A percentile compares a stretch with the other conserved stretches of the same genome.
Evolutionary conservation across 192 early-diverging fungal genomes (phyloP).

Genomic region (Coemansia reversa): DNA sequence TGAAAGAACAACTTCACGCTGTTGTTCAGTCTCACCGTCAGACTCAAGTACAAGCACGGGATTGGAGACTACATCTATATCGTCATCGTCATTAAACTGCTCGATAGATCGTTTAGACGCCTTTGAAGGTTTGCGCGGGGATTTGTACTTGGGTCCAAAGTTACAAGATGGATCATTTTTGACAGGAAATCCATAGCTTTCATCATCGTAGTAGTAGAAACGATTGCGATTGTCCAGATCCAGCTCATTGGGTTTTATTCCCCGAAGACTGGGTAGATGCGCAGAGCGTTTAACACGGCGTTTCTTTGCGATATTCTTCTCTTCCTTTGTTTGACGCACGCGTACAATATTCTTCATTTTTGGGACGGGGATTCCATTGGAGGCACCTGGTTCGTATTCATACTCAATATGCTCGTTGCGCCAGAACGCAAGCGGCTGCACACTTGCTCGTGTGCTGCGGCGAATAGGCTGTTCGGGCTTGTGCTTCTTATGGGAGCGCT

Average conservation of each 20-base stretch:
- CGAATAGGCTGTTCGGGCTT: conserved; percentile 19
- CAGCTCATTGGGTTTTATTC: conserved; percentile 26
- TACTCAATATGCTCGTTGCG: conserved; percentile 56
- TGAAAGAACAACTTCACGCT: conserved; percentile 26
- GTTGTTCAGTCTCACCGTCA: conserved; percentile 16
- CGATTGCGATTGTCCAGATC: conserved; percentile 24
- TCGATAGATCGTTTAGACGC: conserved; percentile 6
- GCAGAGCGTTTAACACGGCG: conserved; percentile 13
- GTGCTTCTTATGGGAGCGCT: not conserved
- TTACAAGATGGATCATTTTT: conserved; percentile 9
- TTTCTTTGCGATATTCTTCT: conserved; percentile 37
- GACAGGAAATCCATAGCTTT: conserved; percentile 42
- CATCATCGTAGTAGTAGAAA: conserved; percentile 52
- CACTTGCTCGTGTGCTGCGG: conserved; percentile 38
- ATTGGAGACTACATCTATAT: conserved; percentile 23
- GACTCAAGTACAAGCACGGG: conserved; percentile 9
- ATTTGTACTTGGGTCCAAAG: conserved; percentile 25
- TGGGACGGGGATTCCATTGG: conserved; percentile 20
- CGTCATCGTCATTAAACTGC: conserved; percentile 37
- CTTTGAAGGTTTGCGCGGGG: conserved; percentile 1
- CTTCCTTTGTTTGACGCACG: conserved; percentile 48
- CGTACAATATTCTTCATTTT: conserved; percentile 46
- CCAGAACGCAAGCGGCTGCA: conserved; percentile 48
- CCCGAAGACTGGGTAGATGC: conserved; percentile 23
- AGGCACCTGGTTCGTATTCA: conserved; percentile 21